Percentiles rank a stretch among this genome's conserved stretches.
These are phyloP conservation scores for Peronospora farinosa DNA, from an alignment of 352 stramenopile species.

Conservation along the genomic window DNA sequence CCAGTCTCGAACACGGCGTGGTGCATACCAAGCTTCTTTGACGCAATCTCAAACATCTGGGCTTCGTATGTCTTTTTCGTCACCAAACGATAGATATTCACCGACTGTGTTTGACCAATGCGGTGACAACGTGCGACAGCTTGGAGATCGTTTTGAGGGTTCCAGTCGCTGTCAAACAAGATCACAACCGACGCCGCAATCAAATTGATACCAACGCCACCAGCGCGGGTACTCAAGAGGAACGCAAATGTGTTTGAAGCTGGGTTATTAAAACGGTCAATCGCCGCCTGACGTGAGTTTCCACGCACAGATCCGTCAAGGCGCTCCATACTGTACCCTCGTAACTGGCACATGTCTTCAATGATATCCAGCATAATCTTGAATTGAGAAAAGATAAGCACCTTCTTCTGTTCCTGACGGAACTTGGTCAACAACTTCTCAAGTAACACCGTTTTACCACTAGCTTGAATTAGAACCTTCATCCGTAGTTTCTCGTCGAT, in stretches of 20 bases:
- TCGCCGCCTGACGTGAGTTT: constrained; percentile 96
- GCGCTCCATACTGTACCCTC: constrained; percentile 88
- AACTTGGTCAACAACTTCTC: constrained; percentile 99
- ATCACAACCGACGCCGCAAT: constrained; percentile 85
- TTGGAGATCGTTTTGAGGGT: constrained; percentile 98
- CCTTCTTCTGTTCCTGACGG: constrained; percentile 93
- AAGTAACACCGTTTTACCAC: constrained; percentile 97
- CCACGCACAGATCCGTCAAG: constrained; percentile 95
- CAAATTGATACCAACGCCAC: constrained; percentile 97
- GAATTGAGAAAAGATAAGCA: constrained; percentile 99
- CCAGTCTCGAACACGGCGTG: constrained; percentile 96
- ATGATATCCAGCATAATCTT: constrained; percentile 98
- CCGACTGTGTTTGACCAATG: constrained; percentile 99
- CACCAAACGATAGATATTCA: constrained; percentile 99
- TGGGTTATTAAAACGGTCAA: constrained; percentile 96
- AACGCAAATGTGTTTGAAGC: constrained; percentile 96
- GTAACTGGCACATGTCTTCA: constrained; percentile 78
- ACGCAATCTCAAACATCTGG: constrained; percentile 99
- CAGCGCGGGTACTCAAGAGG: constrained; percentile 92
- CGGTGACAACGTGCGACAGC: constrained; percentile 97
- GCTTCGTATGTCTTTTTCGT: constrained; percentile 99
- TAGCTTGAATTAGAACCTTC: constrained; percentile 78
- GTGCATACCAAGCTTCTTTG: constrained; percentile 98
- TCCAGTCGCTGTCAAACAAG: constrained; percentile 95
- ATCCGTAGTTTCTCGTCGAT: constrained; percentile 65